phyloP scores from a whole-genome alignment of 345 rosid species.

The Sisymbrium irio region DNA sequence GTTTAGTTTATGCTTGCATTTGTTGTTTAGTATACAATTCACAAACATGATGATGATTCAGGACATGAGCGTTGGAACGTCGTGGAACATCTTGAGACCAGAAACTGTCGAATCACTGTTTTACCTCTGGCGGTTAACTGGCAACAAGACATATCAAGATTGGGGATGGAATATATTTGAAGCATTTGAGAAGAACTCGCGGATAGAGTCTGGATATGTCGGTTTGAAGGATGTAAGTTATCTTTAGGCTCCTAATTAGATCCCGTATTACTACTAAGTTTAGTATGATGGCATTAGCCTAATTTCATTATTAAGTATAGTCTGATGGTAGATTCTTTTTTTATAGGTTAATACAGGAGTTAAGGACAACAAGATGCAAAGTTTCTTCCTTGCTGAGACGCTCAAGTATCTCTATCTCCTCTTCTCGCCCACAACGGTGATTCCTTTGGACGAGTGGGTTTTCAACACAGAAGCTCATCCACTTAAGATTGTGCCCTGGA shows the following conservation, averaged over 20 bases:
- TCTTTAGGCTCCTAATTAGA: background rate
- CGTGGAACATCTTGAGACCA: constrained; percentile 96
- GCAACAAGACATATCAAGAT: constrained; percentile 90
- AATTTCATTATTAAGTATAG: too few species aligned
- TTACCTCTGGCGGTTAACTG: constrained; percentile 94
- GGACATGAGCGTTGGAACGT: constrained; percentile 98
- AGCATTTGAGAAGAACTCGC: constrained; percentile 91
- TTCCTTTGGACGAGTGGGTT: constrained; percentile 91
- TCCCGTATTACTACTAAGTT: background rate
- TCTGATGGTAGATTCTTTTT: background rate
- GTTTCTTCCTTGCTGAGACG: constrained; percentile 94
- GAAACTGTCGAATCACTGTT: constrained; percentile 96
- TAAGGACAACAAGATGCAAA: constrained; percentile 93
- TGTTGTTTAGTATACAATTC: background rate
- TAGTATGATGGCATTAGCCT: too few species aligned
- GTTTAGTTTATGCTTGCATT: background rate
- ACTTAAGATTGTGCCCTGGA: constrained; percentile 54
- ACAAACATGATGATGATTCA: constrained; percentile 35
- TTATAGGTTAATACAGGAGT: constrained; percentile 76
- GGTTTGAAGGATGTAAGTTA: constrained; percentile 89
- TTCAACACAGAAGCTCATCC: constrained; percentile 99
- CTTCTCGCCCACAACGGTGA: constrained; percentile 75
- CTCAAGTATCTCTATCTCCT: constrained; percentile 85
- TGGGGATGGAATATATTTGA: constrained; percentile 99
- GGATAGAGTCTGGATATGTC: constrained; percentile 78